These are phyloP conservation scores for Curvularia verruculosa DNA, from an alignment of 2,329 filamentous ascomycete species.

Conservation along the genomic window DNA sequence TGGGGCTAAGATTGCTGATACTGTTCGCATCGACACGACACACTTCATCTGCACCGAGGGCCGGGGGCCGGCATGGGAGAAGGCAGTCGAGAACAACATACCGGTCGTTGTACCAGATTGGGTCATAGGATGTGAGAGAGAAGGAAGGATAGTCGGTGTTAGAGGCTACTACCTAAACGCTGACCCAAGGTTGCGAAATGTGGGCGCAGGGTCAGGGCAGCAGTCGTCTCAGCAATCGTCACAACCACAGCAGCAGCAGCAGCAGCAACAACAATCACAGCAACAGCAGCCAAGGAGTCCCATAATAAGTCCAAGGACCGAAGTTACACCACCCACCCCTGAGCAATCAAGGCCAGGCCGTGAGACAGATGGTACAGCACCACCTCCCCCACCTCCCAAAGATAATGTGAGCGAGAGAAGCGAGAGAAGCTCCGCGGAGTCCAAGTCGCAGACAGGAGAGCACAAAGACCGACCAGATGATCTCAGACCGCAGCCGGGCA, in stretches of 20 bases:
- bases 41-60: constrained; percentile 98
- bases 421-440: constrained; percentile 34
- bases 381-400: constrained; percentile 46
- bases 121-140: constrained; percentile 94
- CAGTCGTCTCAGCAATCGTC: constrained; percentile 30
- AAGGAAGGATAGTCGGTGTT: constrained; percentile 90
- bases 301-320: constrained; percentile 54
- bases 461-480: constrained; percentile 46
- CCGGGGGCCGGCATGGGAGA: constrained; percentile 88
- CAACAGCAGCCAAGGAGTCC: constrained; percentile 38
- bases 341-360: constrained; percentile 44
- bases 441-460: constrained; percentile 40
- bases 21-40: constrained; percentile 93
- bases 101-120: constrained; percentile 96
- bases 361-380: constrained; percentile 30
- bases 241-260: constrained; percentile 19
- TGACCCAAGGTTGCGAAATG: constrained; percentile 66
- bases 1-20: constrained; percentile 88
- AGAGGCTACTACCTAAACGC: constrained; percentile 96
- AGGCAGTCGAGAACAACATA: constrained; percentile 96
- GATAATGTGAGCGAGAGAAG: constrained; percentile 35
- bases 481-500: constrained; percentile 38
- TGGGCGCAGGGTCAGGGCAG: constrained; percentile 49
- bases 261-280: constrained; percentile 27
- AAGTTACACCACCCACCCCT: constrained; percentile 59